Conservation (phyloP, 345 rosid genomes). For the Heritiera fomes region DNA sequence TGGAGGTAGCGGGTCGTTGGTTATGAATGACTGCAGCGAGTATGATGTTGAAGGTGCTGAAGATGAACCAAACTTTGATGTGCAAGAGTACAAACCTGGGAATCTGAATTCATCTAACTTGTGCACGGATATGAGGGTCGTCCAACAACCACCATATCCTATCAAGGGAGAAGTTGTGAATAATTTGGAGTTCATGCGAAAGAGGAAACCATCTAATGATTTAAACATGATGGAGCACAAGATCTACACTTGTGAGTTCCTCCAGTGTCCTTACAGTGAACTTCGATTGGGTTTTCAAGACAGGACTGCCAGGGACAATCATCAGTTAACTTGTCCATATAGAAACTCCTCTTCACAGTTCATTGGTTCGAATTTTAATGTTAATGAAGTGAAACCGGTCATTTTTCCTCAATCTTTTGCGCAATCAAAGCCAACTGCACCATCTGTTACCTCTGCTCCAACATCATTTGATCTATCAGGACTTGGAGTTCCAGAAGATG, state of each 20-base stretch:
- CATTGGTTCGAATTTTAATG: slow-evolving; percentile 57
- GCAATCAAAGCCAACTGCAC: slow-evolving; percentile 52
- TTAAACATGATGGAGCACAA: slow-evolving; percentile 51
- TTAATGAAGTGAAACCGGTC: slow-evolving; percentile 79
- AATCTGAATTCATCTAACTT: slow-evolving; percentile 37
- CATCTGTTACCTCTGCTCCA: slow-evolving; percentile 34
- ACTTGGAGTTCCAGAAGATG: slow-evolving; percentile 90
- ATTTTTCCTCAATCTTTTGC: slow-evolving; percentile 52
- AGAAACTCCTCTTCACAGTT: slow-evolving; percentile 49
- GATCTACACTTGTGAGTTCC: slow-evolving; percentile 61
- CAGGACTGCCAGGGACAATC: slow-evolving; percentile 72
- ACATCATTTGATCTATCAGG: slow-evolving; percentile 62
- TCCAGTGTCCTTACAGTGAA: slow-evolving; percentile 67
- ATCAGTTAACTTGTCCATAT: slow-evolving; percentile 66
- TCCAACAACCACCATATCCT: slow-evolving; percentile 47
- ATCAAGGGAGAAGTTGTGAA: slow-evolving; percentile 57
- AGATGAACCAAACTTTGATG: slow-evolving; percentile 56
- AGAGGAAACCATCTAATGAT: slow-evolving; percentile 65
- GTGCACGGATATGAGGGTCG: slow-evolving; percentile 42
- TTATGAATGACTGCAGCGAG: slow-evolving; percentile 57
- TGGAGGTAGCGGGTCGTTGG: slow-evolving; percentile 50
- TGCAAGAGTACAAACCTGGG: slow-evolving; percentile 59
- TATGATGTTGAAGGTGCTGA: slow-evolving; percentile 81
- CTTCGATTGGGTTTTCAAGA: slow-evolving; percentile 63
- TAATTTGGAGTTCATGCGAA: slow-evolving; percentile 45